A percentile compares a stretch with the other conserved stretches of the same genome.
phyloP scores from a whole-genome alignment of 2,329 filamentous ascomycete genomes.

The Aspergillus fumigatiaffinis region DNA sequence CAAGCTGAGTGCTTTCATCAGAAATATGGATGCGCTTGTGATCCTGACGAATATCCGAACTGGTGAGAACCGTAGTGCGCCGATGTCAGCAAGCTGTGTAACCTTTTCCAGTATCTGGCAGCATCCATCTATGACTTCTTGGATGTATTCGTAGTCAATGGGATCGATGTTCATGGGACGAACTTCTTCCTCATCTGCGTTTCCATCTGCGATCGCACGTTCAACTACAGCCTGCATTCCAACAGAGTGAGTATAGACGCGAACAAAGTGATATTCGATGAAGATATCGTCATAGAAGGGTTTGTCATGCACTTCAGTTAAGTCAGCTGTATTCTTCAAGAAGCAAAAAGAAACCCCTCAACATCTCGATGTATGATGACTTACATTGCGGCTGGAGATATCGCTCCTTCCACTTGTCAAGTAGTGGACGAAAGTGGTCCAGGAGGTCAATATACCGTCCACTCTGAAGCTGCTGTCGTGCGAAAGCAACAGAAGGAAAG shows the following conservation, averaged over 20 bases:
- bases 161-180: constrained; percentile 45
- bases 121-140: constrained; percentile 54
- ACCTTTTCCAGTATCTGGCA: constrained; percentile 51
- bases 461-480: constrained; percentile 37
- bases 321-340: neutral
- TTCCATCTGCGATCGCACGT: constrained; percentile 41
- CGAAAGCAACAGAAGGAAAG: constrained; percentile 42
- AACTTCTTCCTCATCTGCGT: constrained; percentile 32
- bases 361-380: neutral
- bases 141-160: constrained; percentile 53
- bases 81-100: constrained; percentile 45
- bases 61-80: constrained; percentile 49
- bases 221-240: constrained; percentile 57
- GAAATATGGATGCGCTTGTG: constrained; percentile 53
- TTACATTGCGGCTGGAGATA: constrained; percentile 30
- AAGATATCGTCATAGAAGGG: constrained; percentile 48
- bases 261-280: constrained; percentile 51
- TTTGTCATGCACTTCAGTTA: constrained; percentile 21
- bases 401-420: constrained; percentile 36
- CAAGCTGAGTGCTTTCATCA: constrained; percentile 50
- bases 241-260: constrained; percentile 43
- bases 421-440: constrained; percentile 36
- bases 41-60: constrained; percentile 53
- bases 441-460: constrained; percentile 50
- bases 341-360: neutral